Conservation (phyloP, 2,329 filamentous ascomycete species). For the Colletotrichum gigasporum region DNA sequence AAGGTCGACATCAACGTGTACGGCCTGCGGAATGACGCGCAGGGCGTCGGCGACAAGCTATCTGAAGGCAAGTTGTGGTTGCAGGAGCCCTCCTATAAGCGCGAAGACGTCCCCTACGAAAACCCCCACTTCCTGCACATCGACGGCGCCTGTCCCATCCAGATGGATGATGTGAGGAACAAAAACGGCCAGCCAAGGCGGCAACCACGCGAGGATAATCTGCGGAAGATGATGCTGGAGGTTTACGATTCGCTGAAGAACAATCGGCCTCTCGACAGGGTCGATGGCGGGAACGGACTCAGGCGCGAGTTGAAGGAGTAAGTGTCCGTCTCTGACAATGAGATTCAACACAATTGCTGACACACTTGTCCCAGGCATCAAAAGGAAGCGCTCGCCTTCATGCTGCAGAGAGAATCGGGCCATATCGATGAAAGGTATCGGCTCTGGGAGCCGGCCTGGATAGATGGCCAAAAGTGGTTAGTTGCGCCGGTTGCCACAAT, state of each 20-base stretch:
- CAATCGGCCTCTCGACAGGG: constrained; percentile 32
- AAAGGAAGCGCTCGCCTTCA: constrained; percentile 47
- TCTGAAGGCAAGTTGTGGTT: constrained; percentile 44
- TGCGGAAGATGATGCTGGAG: constrained; percentile 29
- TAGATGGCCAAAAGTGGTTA: constrained; percentile 40
- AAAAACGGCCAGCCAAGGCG: neutral
- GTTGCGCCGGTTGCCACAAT: neutral
- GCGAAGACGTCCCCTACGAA: constrained; percentile 35
- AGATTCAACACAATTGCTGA: accelerated
- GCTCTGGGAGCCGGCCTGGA: constrained; percentile 41
- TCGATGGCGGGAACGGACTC: constrained; percentile 35
- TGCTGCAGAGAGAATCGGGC: constrained; percentile 49
- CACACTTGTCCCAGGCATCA: constrained; percentile 44
- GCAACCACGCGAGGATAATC: neutral
- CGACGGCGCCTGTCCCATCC: constrained; percentile 30
- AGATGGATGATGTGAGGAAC: neutral
- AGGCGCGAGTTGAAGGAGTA: constrained; percentile 38
- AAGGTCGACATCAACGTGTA: constrained; percentile 49
- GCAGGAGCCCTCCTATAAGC: constrained; percentile 41
- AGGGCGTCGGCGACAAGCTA: constrained; percentile 39
- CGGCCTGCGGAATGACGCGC: constrained; percentile 36
- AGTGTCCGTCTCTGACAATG: neutral
- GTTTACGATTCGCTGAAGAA: constrained; percentile 35
- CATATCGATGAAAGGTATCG: constrained; percentile 40
- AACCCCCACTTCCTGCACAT: constrained; percentile 44